These are phyloP conservation scores for Massariosphaeria phaeospora DNA, from an alignment of 495 filamentous ascomycete species.

Conservation along the genomic window DNA sequence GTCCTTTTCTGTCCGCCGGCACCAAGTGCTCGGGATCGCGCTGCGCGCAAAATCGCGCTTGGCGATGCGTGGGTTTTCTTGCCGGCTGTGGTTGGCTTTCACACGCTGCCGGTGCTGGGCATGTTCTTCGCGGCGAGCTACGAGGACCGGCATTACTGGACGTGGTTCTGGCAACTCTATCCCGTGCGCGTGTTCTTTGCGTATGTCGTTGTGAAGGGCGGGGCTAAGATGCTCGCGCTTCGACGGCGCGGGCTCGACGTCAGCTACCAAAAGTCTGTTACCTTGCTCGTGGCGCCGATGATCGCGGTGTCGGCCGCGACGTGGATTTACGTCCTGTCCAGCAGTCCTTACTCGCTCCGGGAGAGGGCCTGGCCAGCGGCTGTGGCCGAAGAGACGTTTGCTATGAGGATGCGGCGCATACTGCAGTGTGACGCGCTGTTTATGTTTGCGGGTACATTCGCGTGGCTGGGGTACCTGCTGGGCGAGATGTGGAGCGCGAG, in stretches of 20 bases:
- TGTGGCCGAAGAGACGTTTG: too few species aligned
- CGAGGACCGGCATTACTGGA: conserved; percentile 10
- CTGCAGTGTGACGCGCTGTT: conserved; percentile 2
- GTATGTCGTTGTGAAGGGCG: not conserved
- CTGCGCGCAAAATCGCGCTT: not conserved
- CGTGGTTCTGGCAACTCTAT: conserved; percentile 10
- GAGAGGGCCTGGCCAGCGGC: too few species aligned
- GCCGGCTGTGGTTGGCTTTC: not conserved
- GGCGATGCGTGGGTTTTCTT: not conserved
- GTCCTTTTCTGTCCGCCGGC: not conserved
- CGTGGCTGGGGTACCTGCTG: not conserved
- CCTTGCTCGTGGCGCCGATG: not conserved
- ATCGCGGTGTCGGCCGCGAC: not conserved
- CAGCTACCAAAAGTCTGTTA: not conserved
- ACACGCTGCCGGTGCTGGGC: not conserved
- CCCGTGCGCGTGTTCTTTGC: not conserved
- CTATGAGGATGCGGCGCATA: not conserved
- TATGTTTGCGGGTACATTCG: not conserved
- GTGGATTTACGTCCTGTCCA: not conserved
- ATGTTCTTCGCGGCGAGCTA: not conserved
- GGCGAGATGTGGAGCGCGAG: not conserved
- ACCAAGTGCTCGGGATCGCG: too few species aligned
- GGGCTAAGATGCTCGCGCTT: not conserved
- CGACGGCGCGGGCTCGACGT: not conserved
- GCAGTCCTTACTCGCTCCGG: not conserved